These are phyloP conservation scores for Pythium rishiriense DNA, from an alignment of 352 stramenopile genomes.

Conservation along the genomic window DNA sequence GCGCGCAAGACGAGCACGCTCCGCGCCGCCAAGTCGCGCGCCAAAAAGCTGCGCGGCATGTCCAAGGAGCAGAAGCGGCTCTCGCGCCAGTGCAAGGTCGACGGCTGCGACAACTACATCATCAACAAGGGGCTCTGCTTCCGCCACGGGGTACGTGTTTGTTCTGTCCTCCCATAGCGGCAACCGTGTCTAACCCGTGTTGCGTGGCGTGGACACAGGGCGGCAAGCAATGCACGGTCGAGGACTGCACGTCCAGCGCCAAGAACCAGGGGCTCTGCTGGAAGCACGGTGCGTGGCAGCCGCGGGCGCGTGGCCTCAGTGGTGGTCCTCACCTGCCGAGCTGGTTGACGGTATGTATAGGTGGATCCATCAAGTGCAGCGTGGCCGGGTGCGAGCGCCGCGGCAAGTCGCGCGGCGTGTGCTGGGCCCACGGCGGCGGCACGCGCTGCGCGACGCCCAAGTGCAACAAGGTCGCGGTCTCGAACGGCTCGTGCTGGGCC, in stretches of 20 bases:
- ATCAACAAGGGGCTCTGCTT: constrained; percentile 52
- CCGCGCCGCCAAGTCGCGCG: constrained; percentile 10
- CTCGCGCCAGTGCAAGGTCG: constrained; percentile 35
- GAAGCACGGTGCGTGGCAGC: constrained; percentile 40
- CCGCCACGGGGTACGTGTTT: constrained; percentile 38
- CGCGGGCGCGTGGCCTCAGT: too few relatives aligned
- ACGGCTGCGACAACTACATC: constrained; percentile 46
- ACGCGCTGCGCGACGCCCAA: constrained; percentile 23
- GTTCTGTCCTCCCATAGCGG: neutral
- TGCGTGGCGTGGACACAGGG: constrained; percentile 26
- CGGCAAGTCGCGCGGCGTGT: constrained; percentile 28
- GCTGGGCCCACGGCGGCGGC: constrained; percentile 29
- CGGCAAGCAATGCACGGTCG: constrained; percentile 43
- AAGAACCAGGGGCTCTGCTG: constrained; percentile 51
- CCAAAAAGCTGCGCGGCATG: constrained; percentile 21
- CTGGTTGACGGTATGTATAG: neutral
- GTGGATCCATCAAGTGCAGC: constrained; percentile 27
- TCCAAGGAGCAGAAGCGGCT: constrained; percentile 35
- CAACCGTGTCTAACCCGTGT: neutral
- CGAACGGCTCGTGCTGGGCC: constrained; percentile 28
- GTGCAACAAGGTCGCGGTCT: constrained; percentile 30
- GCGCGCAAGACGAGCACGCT: constrained; percentile 17
- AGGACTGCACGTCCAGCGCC: constrained; percentile 42
- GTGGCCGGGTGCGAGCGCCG: constrained; percentile 26
- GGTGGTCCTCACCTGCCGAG: neutral